Base-by-base conservation (phyloP, 2,329 filamentous ascomycete species). In the Raffaelea deltoideospora region DNA sequence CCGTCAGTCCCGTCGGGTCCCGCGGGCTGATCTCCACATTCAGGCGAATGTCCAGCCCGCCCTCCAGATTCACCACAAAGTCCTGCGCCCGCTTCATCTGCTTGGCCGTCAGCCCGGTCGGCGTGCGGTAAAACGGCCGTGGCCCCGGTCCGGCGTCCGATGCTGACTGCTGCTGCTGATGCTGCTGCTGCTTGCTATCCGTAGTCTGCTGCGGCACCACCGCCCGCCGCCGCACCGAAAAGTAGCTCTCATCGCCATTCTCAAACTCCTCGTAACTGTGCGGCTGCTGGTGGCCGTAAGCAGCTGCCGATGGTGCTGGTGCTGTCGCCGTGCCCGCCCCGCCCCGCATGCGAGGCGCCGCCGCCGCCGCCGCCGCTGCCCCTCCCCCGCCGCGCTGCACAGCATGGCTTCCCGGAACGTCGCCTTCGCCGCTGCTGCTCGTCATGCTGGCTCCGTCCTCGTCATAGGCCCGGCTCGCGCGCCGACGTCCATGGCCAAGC, bases 21-120 rank as follows among this genome's bases (percentile, higher is more conserved):
- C 74, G 76, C 31, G 82, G 72, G 48, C 79, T 86, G 42, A 95
- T 75, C 58, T 98, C 90, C 43, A 94, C 76, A 48, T 95, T 94
- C 31, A 98, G 59, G 35, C 76, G 81, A 26, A 98, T 78, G 45
- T 95, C 86, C 10, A 98, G 63, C 0, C 85, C 86, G 22, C 79
- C 80, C 51, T 90, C 74, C 0, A 95, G 65, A 50, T 94, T 76
- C 41, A 96, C 71, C 10, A 71, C 66, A 31, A 64, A 63, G 15
- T 63, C 62, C 29, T 67, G 63, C 3, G 63, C 54, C 43, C 69
- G 67, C 47, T 65, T 67, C 45, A 68, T 60, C 45, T 78, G 67
- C 50, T 77, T 82, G 3, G 62, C 57, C 19, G 72, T 75, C 29
- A 84, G 55, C 13, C 74, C 76, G 0, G 81, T 86, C 2, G 80